Evolutionary conservation across 202 grass and related monocot genomes (phyloP), one percentile per base, ranked within the genome.

Genomic region (Hordeum pubiflorum): DNA sequence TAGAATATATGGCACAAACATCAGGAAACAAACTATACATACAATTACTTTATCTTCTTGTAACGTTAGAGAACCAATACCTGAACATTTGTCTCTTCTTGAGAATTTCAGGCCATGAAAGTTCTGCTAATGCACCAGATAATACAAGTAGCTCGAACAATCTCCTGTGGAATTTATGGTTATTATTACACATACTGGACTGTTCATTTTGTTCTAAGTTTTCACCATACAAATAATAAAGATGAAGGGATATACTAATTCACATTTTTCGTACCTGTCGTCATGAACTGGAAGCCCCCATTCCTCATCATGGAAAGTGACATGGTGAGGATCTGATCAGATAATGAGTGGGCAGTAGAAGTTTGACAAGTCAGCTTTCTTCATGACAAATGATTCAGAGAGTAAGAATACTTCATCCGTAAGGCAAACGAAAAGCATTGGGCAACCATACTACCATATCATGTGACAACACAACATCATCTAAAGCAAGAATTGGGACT

Each of bases 291-390:
- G 90, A 83, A 99, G 80, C 65, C 92, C 96, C 96, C 96, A 99
- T 83, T 99, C 92, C 87, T 89, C 92, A 77, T 99, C 96, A 90
- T 99, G 92, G 74, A 95, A 99, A 89, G 83, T 75, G 84, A 76
- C 82, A 88, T 96, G 90, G 67, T 77, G 85, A 78, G 90, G 65
- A 88, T 93, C 96, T 99, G 84, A 74, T 84, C 41, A 57, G 75
- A 65, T 10, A 75, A 80, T 24, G 66, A 85, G 60, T 62, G 37
- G 39, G 21, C 60, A 75, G 61, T 14, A 79, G 67, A 26, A 69
- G 66, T 55, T 82, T 70, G 26, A 69, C 0, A 63, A 29, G 64
- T 79, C 50, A 86, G 68, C 74, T 79, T 79, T 86, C 22, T 79
- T 78, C 22, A 24, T 63, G 36, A 75, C 33, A 61, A 85, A 79